Evolutionary conservation across 805 yeast species (phyloP).

Genomic region (Myxozyma neotropica): DNA sequence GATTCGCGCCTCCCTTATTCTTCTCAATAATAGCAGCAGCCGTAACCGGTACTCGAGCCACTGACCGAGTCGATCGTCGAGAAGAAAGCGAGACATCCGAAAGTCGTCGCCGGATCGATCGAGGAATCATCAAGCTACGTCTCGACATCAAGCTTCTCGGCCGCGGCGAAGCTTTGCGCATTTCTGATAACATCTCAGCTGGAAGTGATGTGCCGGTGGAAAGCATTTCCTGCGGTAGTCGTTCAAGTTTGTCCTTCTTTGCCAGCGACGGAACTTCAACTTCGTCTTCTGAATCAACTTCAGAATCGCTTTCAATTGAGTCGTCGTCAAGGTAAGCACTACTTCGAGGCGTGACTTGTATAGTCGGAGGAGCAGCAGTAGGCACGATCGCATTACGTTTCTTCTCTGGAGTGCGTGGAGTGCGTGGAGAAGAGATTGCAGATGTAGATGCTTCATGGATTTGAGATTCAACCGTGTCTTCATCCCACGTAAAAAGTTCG

Average conservation of each 20-base stretch:
- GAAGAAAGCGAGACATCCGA: slow-evolving; percentile 29
- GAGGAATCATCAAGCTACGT: slow-evolving; percentile 21
- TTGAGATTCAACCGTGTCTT: slow-evolving; percentile 34
- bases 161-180: slow-evolving; percentile 8
- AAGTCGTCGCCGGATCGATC: slow-evolving; percentile 19
- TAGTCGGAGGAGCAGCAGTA: slow-evolving; percentile 22
- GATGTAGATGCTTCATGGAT: slow-evolving; percentile 34
- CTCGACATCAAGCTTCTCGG: slow-evolving; percentile 20
- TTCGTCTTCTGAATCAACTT: slow-evolving; percentile 1
- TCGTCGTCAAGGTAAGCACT: slow-evolving; percentile 8
- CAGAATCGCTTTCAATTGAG: not conserved
- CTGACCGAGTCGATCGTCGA: slow-evolving; percentile 7
- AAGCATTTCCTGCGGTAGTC: slow-evolving; percentile 20
- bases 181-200: slow-evolving; percentile 20
- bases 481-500: slow-evolving; percentile 34
- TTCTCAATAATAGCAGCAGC: slow-evolving; percentile 29
- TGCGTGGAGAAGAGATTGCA: slow-evolving; percentile 15
- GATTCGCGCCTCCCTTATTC: slow-evolving; percentile 29
- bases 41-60: slow-evolving; percentile 6
- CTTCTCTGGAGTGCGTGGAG: slow-evolving; percentile 25
- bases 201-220: slow-evolving; percentile 13
- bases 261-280: not conserved
- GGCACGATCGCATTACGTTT: slow-evolving; percentile 22
- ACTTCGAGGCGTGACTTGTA: slow-evolving; percentile 7
- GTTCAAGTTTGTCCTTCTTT: slow-evolving; percentile 11